Conservation (phyloP, 306 rosid species). For the Castanea sativa region DNA sequence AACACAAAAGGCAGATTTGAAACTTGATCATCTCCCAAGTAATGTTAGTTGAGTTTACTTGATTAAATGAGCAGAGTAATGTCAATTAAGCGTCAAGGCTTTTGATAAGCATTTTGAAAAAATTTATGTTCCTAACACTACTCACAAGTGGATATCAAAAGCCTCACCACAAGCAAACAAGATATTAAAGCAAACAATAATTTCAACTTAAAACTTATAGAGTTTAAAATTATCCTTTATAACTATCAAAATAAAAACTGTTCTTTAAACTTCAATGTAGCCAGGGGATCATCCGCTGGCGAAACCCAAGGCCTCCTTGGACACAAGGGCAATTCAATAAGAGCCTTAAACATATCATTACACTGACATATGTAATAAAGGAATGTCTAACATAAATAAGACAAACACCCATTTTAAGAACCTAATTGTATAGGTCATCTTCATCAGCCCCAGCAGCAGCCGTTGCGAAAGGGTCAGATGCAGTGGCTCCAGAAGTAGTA, state of each 20-base stretch:
- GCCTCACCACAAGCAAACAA: not conserved
- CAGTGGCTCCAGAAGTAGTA: conserved; percentile 31
- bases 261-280: not conserved
- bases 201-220: not conserved
- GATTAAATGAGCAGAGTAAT: too few relatives aligned
- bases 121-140: too few relatives aligned
- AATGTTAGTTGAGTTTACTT: too few relatives aligned
- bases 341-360: conserved; percentile 10
- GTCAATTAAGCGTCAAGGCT: too few relatives aligned
- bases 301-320: conserved; percentile 18
- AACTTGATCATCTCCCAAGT: too few relatives aligned
- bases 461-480: conserved; percentile 73
- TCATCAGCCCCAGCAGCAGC: conserved; percentile 82
- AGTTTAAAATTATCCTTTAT: not conserved
- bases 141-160: too few relatives aligned
- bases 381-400: conserved; percentile 26
- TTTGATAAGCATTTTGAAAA: too few relatives aligned
- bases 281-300: not conserved
- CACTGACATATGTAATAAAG: not conserved
- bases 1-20: too few relatives aligned
- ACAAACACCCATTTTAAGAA: not conserved
- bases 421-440: conserved; percentile 90
- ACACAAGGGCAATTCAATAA: conserved; percentile 28
- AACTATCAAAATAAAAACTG: not conserved
- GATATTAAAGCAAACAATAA: not conserved